Base-by-base conservation (phyloP, 257 asterid genomes). In the Ocimum tenuiflorum region DNA sequence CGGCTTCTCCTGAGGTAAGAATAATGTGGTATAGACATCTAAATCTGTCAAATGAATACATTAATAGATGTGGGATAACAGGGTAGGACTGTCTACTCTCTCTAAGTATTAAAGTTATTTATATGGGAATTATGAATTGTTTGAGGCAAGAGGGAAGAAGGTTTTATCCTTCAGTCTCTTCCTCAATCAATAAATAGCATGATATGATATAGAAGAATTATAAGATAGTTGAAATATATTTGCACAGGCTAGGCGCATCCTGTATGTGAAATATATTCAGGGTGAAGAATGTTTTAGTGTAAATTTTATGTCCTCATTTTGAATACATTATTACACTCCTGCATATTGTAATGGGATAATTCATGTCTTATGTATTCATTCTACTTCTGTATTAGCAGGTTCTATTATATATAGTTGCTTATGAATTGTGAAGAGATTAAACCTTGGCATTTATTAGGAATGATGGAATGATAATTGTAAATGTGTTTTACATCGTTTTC, bases 111-210 rank as follows among this genome's bases (percentile, higher is more conserved):
- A n/a, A n/a, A n/a, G 46, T 24, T 56, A 61, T 60, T 45, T 23
- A 3, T 39, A 3, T 12, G 3, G 48, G 3, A 12, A 42, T 12
- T 4, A 27, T 39, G 12, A 4, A 39, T 31, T 61, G 58, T 33
- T 61, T 33, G 79, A 63, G 84, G 66, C 31, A 73, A n/a, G 92
- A 87, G 95, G 86, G 95, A 88, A 88, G 95, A 82, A 81, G 96
- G 87, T 84, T 65, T 54, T 7, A 77, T 82, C 82, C 88, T 81
- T 81, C 95, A 86, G 96, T 83, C 95, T 86, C 87, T 79, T 60
- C n/a, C 77, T 77, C 78, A 68, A 69, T 51, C 54, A 58, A 75
- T 58, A 53, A 3, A 41, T 46, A 58, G 8, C 59, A 18, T 68
- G 36, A 31, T 31, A 5, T 24, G 1, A 24, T 1, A 63, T 54